These are phyloP conservation scores for Sugiyamaella neomexicana DNA, from an alignment of 1,139 yeast species.

Conservation along the genomic window DNA sequence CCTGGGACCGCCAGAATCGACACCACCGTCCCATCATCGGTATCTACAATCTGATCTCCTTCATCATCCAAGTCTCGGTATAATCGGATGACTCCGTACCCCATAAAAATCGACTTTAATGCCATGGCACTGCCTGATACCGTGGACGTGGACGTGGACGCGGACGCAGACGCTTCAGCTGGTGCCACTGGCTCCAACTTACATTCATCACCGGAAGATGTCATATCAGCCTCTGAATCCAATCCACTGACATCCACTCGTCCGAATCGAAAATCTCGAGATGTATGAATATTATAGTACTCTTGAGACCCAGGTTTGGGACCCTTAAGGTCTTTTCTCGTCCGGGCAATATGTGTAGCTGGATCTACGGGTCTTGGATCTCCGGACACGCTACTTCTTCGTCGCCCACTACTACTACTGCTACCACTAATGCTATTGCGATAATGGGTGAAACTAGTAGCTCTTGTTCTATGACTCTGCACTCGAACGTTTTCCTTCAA, in stretches of 20 bases:
- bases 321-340: constrained; percentile 4
- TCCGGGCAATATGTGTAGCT: constrained; percentile 13
- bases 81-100: constrained; percentile 72
- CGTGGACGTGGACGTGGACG: no score
- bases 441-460: constrained; percentile 3
- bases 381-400: constrained; percentile 7
- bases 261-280: constrained; percentile 33
- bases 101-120: constrained; percentile 58
- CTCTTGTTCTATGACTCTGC: background rate
- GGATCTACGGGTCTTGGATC: constrained; percentile 15
- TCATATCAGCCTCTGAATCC: constrained; percentile 27
- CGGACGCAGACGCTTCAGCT: no score
- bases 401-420: background rate
- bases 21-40: constrained; percentile 44
- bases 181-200: background rate
- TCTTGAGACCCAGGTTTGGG: constrained; percentile 13
- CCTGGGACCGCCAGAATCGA: constrained; percentile 85
- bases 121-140: background rate
- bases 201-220: background rate
- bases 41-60: constrained; percentile 21
- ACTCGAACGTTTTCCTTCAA: background rate
- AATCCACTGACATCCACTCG: constrained; percentile 34
- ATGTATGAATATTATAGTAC: constrained; percentile 23
- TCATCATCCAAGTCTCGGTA: constrained; percentile 52
- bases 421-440: background rate